A percentile compares a stretch with the other conserved stretches of the same genome.
Conservation (phyloP, 306 rosid species). For the Quercus glauca region DNA sequence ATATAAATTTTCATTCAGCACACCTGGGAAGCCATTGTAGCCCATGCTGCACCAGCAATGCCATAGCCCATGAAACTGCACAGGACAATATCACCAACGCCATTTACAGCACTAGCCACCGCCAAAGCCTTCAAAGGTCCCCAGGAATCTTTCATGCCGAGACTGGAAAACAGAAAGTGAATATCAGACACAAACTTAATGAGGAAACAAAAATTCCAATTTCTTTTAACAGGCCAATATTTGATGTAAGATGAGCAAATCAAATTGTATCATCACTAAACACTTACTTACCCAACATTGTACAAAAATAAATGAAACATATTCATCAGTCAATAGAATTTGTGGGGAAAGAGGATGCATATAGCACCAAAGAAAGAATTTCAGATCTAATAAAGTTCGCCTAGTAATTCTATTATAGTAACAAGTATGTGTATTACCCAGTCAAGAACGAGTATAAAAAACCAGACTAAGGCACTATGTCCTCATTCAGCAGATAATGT, state of each 20-base stretch:
- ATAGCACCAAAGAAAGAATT: background rate
- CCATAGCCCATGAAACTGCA: slow-evolving; percentile 65
- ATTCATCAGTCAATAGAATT: background rate
- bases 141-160: slow-evolving; percentile 95
- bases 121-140: slow-evolving; percentile 83
- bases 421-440: background rate
- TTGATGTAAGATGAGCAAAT: background rate
- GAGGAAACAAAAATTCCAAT: slow-evolving; percentile 6
- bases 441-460: background rate
- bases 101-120: slow-evolving; percentile 55
- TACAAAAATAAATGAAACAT: background rate
- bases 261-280: background rate
- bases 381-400: background rate
- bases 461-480: background rate
- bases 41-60: slow-evolving; percentile 88
- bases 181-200: slow-evolving; percentile 8
- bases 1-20: slow-evolving; percentile 21
- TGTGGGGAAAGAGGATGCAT: background rate
- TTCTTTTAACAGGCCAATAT: background rate
- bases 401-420: background rate
- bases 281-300: background rate
- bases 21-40: slow-evolving; percentile 77
- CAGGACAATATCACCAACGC: slow-evolving; percentile 53
- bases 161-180: slow-evolving; percentile 37
- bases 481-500: background rate